These are phyloP conservation scores for Herpetospermum pedunculosum DNA, from an alignment of 306 rosid genomes.

Conservation along the genomic window DNA sequence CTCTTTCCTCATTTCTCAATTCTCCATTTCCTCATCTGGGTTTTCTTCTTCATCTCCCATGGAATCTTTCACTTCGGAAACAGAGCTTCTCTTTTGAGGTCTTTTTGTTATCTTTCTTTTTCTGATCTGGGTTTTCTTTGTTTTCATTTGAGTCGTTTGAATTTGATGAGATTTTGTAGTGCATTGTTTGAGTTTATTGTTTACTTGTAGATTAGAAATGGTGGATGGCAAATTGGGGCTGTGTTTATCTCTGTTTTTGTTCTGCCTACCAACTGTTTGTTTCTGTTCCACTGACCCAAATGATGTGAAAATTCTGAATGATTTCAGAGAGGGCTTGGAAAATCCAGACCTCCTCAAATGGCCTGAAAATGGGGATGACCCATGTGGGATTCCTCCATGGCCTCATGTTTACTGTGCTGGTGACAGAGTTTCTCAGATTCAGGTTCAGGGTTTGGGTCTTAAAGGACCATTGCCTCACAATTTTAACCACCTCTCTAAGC, in stretches of 20 bases:
- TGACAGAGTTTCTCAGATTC: conserved; percentile 62
- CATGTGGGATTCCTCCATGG: conserved; percentile 75
- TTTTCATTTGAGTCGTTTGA: not conserved
- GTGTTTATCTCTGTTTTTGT: conserved; percentile 12
- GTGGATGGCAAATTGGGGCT: conserved; percentile 17
- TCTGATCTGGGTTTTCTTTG: conserved; percentile 5
- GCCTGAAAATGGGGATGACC: conserved; percentile 59
- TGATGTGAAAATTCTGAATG: conserved; percentile 56
- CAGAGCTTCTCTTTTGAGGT: not conserved
- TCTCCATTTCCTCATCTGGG: not conserved
- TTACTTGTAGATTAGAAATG: conserved; percentile 19
- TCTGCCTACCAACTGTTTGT: conserved; percentile 21
- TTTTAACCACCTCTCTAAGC: conserved; percentile 59
- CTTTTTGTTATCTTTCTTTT: not conserved
- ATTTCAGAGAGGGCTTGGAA: conserved; percentile 54
- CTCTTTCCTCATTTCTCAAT: not conserved
- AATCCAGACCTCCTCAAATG: conserved; percentile 61
- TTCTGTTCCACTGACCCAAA: conserved; percentile 40
- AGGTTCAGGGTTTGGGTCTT: conserved; percentile 57
- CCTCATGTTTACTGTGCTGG: conserved; percentile 50
- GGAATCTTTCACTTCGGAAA: not conserved
- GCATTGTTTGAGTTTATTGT: conserved; percentile 4
- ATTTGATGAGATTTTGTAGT: conserved; percentile 9
- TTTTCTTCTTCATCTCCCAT: not conserved
- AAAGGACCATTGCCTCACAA: conserved; percentile 53